These are phyloP conservation scores for Paracoccidioides lutzii DNA, from an alignment of 2,329 filamentous ascomycete species.

Conservation along the genomic window DNA sequence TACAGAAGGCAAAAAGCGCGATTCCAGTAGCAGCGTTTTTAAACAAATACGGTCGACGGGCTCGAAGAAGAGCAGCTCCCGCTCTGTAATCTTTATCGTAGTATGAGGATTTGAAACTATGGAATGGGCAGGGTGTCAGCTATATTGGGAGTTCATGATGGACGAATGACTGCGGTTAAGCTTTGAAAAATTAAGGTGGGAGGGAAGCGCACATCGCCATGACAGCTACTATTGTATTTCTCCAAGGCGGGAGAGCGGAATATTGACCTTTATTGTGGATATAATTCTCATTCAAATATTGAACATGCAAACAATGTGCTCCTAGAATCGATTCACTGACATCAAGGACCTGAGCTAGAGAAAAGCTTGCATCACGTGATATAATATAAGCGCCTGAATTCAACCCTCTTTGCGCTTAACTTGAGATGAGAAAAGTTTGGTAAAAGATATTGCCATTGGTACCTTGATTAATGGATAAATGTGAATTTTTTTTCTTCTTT, in stretches of 20 bases:
- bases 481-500: no score
- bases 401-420: no score
- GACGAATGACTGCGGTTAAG: neutral
- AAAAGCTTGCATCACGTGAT: neutral
- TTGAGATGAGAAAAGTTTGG: no score
- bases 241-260: neutral
- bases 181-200: neutral
- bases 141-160: slow-evolving; percentile 3
- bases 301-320: no score
- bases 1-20: slow-evolving; percentile 60
- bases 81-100: slow-evolving; percentile 82
- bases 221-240: neutral
- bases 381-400: no score
- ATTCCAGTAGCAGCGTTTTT: slow-evolving; percentile 76
- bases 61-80: slow-evolving; percentile 78
- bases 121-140: neutral
- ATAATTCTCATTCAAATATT: no score
- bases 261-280: neutral
- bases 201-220: neutral
- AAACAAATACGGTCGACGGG: slow-evolving; percentile 79
- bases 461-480: no score
- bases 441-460: no score
- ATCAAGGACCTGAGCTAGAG: no score
- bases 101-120: slow-evolving; percentile 63
- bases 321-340: no score